Evolutionary conservation across 495 filamentous ascomycete genomes (phyloP), one percentile per base, ranked within the genome.

Genomic region (Podospora tetraspora): DNA sequence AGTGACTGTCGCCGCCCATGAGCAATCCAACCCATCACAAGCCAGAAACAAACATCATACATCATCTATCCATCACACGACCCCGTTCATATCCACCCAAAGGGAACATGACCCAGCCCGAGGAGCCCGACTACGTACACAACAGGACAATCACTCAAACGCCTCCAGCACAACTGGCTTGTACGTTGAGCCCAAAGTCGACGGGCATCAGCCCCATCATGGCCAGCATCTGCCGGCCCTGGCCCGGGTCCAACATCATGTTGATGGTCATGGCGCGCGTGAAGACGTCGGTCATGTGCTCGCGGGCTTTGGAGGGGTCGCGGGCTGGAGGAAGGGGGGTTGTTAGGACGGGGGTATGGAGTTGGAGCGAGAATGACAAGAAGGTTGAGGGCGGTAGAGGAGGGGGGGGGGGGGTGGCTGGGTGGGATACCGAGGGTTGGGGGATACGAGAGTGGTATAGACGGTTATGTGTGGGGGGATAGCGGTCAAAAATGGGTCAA

Each of bases 131-230:
- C n/a, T n/a, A n/a, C n/a, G n/a, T n/a, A n/a, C n/a, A n/a, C n/a
- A n/a, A n/a, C n/a, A n/a, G n/a, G n/a, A n/a, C 32, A 34, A 34
- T 43, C 37, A 43, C 37, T 43, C 37, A 43, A 43, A 43, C 13
- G 37, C 16, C 24, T 23, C 22, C 19, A 60, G 19, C 8, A 59
- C 68, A 9, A 59, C 64, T 73, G 13, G 64, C 71, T 64, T 73
- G 68, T 62, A 76, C 68, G 30, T 75, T 71, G 27, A 72, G 71
- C 61, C 75, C 74, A 66, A 74, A 78, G 25, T 68, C 74, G 34
- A 77, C 64, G 29, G 71, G 73, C 66, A 63, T 64, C 59, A 68
- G 59, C 4, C 71, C 68, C 68, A 70, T 72, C 64, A 66, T 57
- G 6, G 22, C 13, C 13, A 57, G 29, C 62, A 70, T 57, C 65